Evolutionary conservation across 768 basidiomycete species (phyloP).

Genomic region (Pleurotus djamor): DNA sequence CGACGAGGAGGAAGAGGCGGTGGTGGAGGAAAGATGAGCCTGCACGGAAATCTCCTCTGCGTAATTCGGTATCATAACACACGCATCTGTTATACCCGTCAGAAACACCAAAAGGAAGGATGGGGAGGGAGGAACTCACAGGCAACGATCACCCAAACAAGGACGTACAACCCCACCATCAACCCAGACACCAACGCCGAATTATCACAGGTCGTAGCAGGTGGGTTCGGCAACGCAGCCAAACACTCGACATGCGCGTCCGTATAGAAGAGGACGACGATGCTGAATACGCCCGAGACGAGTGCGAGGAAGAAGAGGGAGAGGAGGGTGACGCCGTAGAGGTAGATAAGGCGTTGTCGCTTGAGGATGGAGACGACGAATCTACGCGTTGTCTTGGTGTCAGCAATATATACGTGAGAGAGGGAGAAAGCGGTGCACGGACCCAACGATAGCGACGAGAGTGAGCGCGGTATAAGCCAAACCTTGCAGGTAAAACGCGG

Average conservation of each 20-base stretch:
- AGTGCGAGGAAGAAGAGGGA: conserved; percentile 46
- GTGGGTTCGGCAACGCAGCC: conserved; percentile 33
- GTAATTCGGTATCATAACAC: conserved; percentile 50
- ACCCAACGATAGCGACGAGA: conserved; percentile 51
- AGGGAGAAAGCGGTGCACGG: conserved; percentile 10
- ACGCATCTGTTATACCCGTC: conserved; percentile 47
- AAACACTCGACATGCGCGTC: conserved; percentile 30
- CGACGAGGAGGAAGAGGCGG: not conserved
- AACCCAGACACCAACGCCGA: conserved; percentile 40
- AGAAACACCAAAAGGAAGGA: too few species aligned
- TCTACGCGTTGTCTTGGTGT: not conserved
- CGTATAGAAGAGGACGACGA: conserved; percentile 46
- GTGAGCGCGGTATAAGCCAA: conserved; percentile 45
- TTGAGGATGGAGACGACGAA: conserved; percentile 37
- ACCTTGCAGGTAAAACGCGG: conserved; percentile 45
- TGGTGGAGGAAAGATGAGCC: conserved; percentile 21
- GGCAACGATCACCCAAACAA: conserved; percentile 53
- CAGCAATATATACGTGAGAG: not conserved
- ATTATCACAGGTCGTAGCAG: conserved; percentile 24
- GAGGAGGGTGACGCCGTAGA: conserved; percentile 41
- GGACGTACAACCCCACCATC: conserved; percentile 39
- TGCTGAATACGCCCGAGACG: conserved; percentile 43
- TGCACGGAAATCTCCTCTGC: conserved; percentile 54
- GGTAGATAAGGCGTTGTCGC: conserved; percentile 35
- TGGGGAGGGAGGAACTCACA: conserved; percentile 34